A percentile compares a stretch with the other conserved stretches of the same genome.
phyloP scores from a whole-genome alignment of 1,284 basidiomycete genomes.

The Rhizoctonia solani region DNA sequence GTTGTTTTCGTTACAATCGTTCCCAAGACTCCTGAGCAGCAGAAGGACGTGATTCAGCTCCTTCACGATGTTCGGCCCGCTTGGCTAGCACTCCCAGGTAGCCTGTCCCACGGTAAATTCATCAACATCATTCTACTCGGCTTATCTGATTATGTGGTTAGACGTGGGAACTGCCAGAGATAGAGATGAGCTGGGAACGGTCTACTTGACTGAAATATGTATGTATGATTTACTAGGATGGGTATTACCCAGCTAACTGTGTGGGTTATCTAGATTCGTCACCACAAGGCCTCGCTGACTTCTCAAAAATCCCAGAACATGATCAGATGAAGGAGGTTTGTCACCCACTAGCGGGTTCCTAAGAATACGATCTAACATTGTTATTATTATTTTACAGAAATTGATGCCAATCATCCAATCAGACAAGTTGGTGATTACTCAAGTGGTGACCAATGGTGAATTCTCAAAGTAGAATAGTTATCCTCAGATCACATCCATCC shows the following conservation, averaged over 20 bases:
- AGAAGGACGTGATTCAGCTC: slow-evolving; percentile 30
- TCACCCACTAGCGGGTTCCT: neutral
- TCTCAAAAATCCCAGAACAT: slow-evolving; percentile 26
- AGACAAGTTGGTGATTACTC: slow-evolving; percentile 31
- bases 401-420: slow-evolving; percentile 30
- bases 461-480: slow-evolving; percentile 33
- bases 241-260: neutral
- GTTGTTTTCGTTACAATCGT: slow-evolving; percentile 32
- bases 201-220: slow-evolving; percentile 33
- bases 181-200: slow-evolving; percentile 26
- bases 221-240: neutral
- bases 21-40: slow-evolving; percentile 33
- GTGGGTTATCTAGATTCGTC: neutral
- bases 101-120: slow-evolving; percentile 19
- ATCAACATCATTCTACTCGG: neutral
- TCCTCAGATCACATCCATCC: no score
- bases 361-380: no score
- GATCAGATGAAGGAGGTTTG: slow-evolving; percentile 31
- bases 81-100: slow-evolving; percentile 31
- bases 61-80: slow-evolving; percentile 30
- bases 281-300: slow-evolving; percentile 25
- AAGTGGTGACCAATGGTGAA: slow-evolving; percentile 28
- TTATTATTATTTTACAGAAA: slow-evolving; percentile 9
- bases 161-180: slow-evolving; percentile 29
- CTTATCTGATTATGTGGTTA: neutral